These are phyloP conservation scores for Botrytis paeoniae DNA, from an alignment of 2,329 filamentous ascomycete species.

Conservation along the genomic window DNA sequence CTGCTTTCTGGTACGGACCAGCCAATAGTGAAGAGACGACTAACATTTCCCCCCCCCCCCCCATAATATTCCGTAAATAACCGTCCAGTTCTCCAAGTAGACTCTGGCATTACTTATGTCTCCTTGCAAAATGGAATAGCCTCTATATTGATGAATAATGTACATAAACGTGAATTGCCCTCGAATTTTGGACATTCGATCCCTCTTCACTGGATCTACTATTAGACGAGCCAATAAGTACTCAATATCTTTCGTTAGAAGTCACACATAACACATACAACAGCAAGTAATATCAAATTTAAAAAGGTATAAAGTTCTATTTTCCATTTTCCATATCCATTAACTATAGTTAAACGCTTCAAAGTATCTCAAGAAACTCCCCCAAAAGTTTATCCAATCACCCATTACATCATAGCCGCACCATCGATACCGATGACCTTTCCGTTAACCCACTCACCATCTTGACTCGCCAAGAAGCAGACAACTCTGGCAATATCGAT, in stretches of 20 bases:
- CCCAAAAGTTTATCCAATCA: not conserved
- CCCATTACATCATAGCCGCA: constrained; percentile 29
- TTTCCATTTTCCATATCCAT: not conserved
- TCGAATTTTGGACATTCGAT: not conserved
- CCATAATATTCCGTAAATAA: not conserved
- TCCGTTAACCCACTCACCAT: constrained; percentile 46
- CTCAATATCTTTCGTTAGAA: not conserved
- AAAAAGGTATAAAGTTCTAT: not conserved
- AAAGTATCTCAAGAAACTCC: not conserved
- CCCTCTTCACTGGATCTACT: not conserved
- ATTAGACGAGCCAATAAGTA: not conserved
- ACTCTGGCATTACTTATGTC: not conserved
- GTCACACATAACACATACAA: not conserved
- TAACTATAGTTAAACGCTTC: not conserved
- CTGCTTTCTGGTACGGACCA: too few relatives aligned
- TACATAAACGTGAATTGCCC: not conserved
- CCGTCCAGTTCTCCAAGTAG: not conserved
- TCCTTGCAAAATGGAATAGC: not conserved
- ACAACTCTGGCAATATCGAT: constrained; percentile 66
- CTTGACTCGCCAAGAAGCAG: constrained; percentile 56
- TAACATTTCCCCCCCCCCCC: too few relatives aligned
- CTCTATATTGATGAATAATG: not conserved
- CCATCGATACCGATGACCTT: constrained; percentile 31
- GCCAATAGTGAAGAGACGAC: not conserved
- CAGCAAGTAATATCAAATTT: not conserved